phyloP scores from a whole-genome alignment of 1,284 basidiomycete genomes.

The Termitomyces sp. region DNA sequence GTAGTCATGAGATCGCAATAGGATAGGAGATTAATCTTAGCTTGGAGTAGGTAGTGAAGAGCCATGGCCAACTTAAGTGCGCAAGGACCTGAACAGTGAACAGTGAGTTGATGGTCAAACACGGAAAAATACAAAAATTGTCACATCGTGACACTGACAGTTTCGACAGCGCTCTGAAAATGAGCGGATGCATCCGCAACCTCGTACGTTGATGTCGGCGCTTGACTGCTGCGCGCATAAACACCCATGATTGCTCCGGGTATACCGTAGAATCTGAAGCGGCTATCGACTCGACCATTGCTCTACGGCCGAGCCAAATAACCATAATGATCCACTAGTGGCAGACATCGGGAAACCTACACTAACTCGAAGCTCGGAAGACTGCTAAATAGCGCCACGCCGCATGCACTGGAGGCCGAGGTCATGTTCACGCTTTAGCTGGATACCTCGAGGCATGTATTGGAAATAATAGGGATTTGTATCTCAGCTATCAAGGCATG shows the following conservation, averaged over 20 bases:
- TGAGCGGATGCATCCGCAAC: too few species aligned
- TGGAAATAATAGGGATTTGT: neutral
- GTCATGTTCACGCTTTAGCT: neutral
- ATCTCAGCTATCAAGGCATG: neutral
- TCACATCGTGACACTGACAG: neutral
- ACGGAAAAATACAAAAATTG: neutral
- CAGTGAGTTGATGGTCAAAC: too few species aligned
- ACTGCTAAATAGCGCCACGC: slow-evolving; percentile 7
- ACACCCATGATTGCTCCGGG: neutral
- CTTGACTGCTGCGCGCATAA: neutral
- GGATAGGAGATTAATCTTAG: too few species aligned
- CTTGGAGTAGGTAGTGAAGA: neutral
- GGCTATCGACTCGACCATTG: neutral
- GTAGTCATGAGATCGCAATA: neutral
- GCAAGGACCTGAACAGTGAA: too few species aligned
- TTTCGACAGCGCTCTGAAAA: too few species aligned
- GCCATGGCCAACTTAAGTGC: too few species aligned
- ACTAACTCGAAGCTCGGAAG: neutral
- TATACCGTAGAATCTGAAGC: neutral
- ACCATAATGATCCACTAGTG: too few species aligned
- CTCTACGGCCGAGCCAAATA: neutral
- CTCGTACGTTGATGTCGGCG: neutral
- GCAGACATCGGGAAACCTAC: neutral
- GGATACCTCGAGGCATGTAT: neutral
- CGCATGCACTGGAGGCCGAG: slow-evolving; percentile 2